Conservation (phyloP, 257 asterid genomes). For the Primulina huaijiensis region DNA sequence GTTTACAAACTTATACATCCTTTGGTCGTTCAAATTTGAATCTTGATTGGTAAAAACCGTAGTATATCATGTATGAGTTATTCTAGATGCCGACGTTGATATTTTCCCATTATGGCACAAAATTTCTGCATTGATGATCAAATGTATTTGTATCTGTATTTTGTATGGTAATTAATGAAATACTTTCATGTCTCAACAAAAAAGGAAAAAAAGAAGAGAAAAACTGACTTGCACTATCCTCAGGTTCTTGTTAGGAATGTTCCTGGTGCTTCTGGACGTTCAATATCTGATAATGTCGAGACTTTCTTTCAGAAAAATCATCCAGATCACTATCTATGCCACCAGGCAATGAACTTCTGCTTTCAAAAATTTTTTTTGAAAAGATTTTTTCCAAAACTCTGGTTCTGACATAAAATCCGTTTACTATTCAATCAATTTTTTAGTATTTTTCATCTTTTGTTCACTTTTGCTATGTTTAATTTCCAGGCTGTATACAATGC, state of each 20-base stretch:
- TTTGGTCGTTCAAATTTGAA: neutral
- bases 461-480: slow-evolving; percentile 19
- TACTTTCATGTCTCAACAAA: neutral
- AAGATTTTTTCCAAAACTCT: neutral
- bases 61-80: neutral
- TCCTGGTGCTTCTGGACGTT: slow-evolving; percentile 62
- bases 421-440: slow-evolving; percentile 4
- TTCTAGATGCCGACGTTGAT: neutral
- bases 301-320: slow-evolving; percentile 73
- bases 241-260: slow-evolving; percentile 94
- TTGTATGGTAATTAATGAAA: neutral
- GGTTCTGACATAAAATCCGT: neutral
- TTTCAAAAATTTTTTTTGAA: slow-evolving; percentile 5
- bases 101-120: neutral
- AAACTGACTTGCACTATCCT: slow-evolving; percentile 17
- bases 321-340: slow-evolving; percentile 83
- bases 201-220: neutral
- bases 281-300: slow-evolving; percentile 65
- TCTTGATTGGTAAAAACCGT: neutral
- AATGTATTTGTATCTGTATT: neutral
- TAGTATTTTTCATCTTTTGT: neutral
- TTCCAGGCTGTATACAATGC: slow-evolving; percentile 73
- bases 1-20: neutral
- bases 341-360: slow-evolving; percentile 64
- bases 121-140: neutral